Evolutionary conservation across 371 early-diverging fungal species (phyloP), one percentile per base, ranked within the genome.

Genomic region (Zychaea mexicana): DNA sequence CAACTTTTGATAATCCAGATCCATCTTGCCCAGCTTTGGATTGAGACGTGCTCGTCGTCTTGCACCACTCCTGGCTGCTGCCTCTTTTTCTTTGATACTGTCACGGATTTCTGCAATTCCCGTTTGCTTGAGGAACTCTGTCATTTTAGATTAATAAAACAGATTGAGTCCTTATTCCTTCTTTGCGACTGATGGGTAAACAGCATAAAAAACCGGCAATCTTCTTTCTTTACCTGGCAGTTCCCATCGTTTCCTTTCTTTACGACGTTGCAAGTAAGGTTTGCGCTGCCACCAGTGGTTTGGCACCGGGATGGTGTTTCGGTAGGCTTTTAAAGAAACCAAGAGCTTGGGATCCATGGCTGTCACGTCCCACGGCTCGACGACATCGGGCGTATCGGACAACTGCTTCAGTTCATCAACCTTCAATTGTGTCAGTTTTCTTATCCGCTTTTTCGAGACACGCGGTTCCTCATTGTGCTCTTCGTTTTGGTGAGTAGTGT

Each of bases 301-400:
- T 1, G 97, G 96, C 1, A 98, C 94, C 6, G 96, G 95, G 8
- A 97, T 96, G 0, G 94, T 88, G 68, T 96, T 94, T 38, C 93
- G 78, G 49, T 81, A 80, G 0, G 92, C 76, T 71, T 96, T 98
- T 27, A 96, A 76, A 21, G 86, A 74, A 7, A 94, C 93, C 30
- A 96, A 81, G 19, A 94, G 82, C 21, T 85, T 79, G 1, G 96
- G 96, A 65, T 96, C 95, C 5, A 85, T 79, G 0, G 96, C 91
- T 6, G 92, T 92, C 12, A 86, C 86, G 74, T 95, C 96, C 22
- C 92, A 91, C 93, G 95, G 92, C 79, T 97, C 97, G n/a, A 96
- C 96, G 2, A 95, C 92, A 67, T 95, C 96, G 0, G 97, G 96
- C 38, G 89, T 87, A 52, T 83, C 83, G 6, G 90, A 93, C 45